Base-by-base conservation (phyloP, 108 stramenopile genomes). In the Fragilaria crotonensis region DNA sequence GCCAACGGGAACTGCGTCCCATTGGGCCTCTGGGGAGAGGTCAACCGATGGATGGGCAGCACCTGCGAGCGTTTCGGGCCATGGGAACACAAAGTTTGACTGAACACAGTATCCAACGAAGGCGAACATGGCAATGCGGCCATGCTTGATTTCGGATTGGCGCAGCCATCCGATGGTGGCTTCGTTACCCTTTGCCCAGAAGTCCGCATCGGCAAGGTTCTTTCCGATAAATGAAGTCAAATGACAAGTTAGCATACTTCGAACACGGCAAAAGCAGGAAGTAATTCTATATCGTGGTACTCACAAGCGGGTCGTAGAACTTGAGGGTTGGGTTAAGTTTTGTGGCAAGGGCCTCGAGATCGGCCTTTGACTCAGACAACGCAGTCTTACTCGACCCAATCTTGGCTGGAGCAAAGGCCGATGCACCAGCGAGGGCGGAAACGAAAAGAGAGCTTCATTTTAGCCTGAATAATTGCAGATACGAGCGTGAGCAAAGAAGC, bases 71-170 rank as follows among this genome's bases (percentile, higher is more conserved):
- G 75, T 73, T 60, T 76, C 63, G 46, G 75, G 59, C 84, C 84
- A 85, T 45, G 81, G 81, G 57, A 83, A 77, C 36, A 70, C 64
- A 50, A 78, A 60, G 55, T 78, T 78, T 52, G 66, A 68, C 48
- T 78, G 77, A 31, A 68, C 78, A 52, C 66, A 74, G 80, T 85
- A 85, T 57, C 85, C 85, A 51, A 87, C 81, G 56, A 83, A 80
- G 41, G 79, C 70, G 52, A 68, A 61, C 73, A 77, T 74, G 46
- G 73, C 72, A 57, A 79, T 57, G 47, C 78, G 66, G n/a, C 78
- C 78, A 45, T 79, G 78, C 67, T 79, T 79, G 71, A 79, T 79
- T 57, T 79, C 78, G 23, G 72, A 55, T 33, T 80, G 79, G 47
- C 75, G 68, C 26, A 80, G 75, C 61, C 57, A 80, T 28, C 75